Evolutionary conservation across 2,329 filamentous ascomycete species (phyloP).

Genomic region (Aureobasidium sp.): DNA sequence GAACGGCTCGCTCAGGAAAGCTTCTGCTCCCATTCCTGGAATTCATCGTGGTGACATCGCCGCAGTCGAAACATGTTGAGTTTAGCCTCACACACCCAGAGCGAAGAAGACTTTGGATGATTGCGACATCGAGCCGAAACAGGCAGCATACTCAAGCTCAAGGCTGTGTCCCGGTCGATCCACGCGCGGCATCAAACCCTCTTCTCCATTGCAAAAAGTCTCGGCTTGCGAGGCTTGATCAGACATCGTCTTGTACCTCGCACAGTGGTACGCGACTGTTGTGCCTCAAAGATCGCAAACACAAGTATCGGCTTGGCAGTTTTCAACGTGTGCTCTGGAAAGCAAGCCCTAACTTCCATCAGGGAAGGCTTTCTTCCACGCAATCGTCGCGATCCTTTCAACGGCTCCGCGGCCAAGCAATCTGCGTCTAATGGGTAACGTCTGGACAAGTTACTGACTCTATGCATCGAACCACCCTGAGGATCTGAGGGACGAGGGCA

Average conservation of each 20-base stretch:
- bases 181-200: background rate
- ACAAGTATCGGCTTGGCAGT: background rate
- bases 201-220: background rate
- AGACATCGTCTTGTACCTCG: background rate
- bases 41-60: background rate
- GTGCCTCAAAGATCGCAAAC: background rate
- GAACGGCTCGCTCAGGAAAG: background rate
- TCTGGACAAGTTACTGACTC: background rate
- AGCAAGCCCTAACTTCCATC: background rate
- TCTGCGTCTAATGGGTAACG: background rate
- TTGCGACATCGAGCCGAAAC: conserved; percentile 2
- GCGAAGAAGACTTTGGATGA: background rate
- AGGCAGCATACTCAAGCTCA: background rate
- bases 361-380: background rate
- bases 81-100: background rate
- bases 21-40: background rate
- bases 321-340: background rate
- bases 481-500: background rate
- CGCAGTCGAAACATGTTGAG: background rate
- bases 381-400: background rate
- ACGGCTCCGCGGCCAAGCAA: background rate
- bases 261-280: background rate
- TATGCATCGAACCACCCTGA: background rate
- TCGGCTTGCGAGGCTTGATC: background rate
- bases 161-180: conserved; percentile 1